These are phyloP conservation scores for Luzula sylvatica DNA, from an alignment of 176 grass and related monocot genomes.

Conservation along the genomic window DNA sequence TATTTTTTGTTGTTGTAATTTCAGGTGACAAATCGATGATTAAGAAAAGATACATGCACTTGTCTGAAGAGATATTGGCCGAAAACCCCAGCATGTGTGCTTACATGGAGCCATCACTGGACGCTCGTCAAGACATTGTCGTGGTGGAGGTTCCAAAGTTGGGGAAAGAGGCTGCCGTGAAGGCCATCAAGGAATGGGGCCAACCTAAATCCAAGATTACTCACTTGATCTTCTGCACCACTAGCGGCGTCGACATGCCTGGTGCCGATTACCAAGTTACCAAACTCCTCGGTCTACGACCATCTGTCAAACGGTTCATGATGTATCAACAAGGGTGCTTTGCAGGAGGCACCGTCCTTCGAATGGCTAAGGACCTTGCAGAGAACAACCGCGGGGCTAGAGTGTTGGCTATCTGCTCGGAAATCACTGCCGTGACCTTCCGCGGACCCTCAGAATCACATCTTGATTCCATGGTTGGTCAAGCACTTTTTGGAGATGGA, in stretches of 20 bases:
- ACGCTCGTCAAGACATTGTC: slow-evolving; percentile 19
- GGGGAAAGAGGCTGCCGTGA: slow-evolving; percentile 12
- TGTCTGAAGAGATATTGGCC: slow-evolving; percentile 12
- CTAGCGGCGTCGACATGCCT: slow-evolving; percentile 29
- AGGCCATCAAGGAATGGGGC: slow-evolving; percentile 33
- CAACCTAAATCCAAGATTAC: slow-evolving; percentile 20
- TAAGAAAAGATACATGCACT: slow-evolving; percentile 29
- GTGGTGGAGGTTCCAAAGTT: slow-evolving; percentile 7
- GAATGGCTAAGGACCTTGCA: slow-evolving; percentile 33
- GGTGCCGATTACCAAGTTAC: slow-evolving; percentile 28
- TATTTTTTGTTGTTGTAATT: neutral
- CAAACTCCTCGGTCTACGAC: slow-evolving; percentile 19
- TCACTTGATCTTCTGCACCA: slow-evolving; percentile 27
- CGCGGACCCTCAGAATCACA: slow-evolving; percentile 20
- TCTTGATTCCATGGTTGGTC: slow-evolving; percentile 12
- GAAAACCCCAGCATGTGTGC: slow-evolving; percentile 12
- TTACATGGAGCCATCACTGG: slow-evolving; percentile 12
- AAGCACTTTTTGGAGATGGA: slow-evolving; percentile 30
- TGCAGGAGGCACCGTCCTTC: slow-evolving; percentile 13
- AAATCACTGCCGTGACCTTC: slow-evolving; percentile 11
- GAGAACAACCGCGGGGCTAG: slow-evolving; percentile 31
- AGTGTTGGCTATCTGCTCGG: slow-evolving; percentile 22
- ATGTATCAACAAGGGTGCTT: slow-evolving; percentile 27
- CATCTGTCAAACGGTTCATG: slow-evolving; percentile 7
- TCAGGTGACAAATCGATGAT: slow-evolving; percentile 33